Base-by-base conservation (phyloP, 306 rosid species). In the Malus sylvestris region DNA sequence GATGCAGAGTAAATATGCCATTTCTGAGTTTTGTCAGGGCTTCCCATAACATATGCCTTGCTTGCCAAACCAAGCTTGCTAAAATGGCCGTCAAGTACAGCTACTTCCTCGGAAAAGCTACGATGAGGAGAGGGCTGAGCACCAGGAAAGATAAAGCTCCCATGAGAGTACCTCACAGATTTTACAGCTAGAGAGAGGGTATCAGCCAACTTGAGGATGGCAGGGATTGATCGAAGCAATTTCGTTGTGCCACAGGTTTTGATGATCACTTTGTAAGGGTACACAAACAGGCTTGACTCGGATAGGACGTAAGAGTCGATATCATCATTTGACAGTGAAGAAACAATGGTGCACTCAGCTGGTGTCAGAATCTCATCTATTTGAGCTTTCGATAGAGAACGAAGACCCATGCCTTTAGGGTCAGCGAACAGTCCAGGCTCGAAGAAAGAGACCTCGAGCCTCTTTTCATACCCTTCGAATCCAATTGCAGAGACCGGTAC, bases 201-300 rank as follows among this genome's bases (percentile, higher is more conserved):
- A 49, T 75, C 81, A n/a, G 99, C 93, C 42, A 92, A 30, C 86
- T 87, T 87, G 22, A 92, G 91, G 61, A 95, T 88, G 55, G 82
- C 89, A 9, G 97, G 97, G 80, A 95, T 88, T 2, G 97, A 89
- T 46, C 85, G 82, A 60, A 95, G 99, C 88, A 95, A 72, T 67
- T 95, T 95, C 0, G 99, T 95, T 4, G 99, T 92, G 60, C 99
- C 99, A 3, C 99, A 95, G 15, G 99, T 95, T 81, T 95, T 95
- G 83, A 95, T 95, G 33, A 95, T 89, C 49, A 95, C 32, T 68
- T 95, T 89, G 71, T 89, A 89, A 3, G 98, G 89, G 64, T 88
- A 90, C 65, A 94, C 88, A 67, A 94, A 94, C 22, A 94, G 81
- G 89, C 99, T 95, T 14, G 99, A 95, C 78, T 95, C 99, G 0